Percentiles rank a stretch among this genome's conserved stretches.
Evolutionary conservation across 2,329 filamentous ascomycete species (phyloP).

Genomic region (Claviceps paspali): DNA sequence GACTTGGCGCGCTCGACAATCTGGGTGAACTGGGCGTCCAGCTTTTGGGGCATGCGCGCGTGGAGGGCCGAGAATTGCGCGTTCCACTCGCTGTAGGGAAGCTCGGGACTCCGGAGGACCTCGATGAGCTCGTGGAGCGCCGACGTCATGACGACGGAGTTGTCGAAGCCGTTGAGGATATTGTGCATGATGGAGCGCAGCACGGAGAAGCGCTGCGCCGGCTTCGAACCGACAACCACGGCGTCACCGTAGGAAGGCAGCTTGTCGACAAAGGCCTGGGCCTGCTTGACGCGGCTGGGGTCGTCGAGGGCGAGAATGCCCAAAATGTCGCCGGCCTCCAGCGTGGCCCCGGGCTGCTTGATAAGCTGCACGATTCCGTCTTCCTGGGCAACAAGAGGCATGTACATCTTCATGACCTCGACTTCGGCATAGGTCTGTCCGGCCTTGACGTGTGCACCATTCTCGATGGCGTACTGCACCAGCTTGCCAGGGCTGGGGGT

Average conservation of each 20-base stretch:
- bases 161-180: slow-evolving; percentile 88
- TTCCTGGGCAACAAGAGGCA: slow-evolving; percentile 89
- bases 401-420: slow-evolving; percentile 99
- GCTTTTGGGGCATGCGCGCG: slow-evolving; percentile 88
- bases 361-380: slow-evolving; percentile 95
- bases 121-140: slow-evolving; percentile 82
- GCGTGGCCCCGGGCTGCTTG: slow-evolving; percentile 95
- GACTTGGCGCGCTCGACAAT: slow-evolving; percentile 71
- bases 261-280: slow-evolving; percentile 82
- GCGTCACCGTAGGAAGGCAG: slow-evolving; percentile 77
- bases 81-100: slow-evolving; percentile 94
- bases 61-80: slow-evolving; percentile 94
- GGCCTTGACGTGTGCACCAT: slow-evolving; percentile 81
- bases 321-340: slow-evolving; percentile 96
- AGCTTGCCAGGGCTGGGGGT: slow-evolving; percentile 94
- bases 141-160: slow-evolving; percentile 85
- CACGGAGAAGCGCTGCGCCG: slow-evolving; percentile 71
- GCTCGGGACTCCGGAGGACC: slow-evolving; percentile 74
- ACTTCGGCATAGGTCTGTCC: slow-evolving; percentile 93
- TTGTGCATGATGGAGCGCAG: slow-evolving; percentile 67
- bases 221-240: slow-evolving; percentile 78
- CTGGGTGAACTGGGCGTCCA: slow-evolving; percentile 68
- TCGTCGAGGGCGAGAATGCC: slow-evolving; percentile 93
- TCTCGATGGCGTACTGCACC: slow-evolving; percentile 94
- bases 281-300: slow-evolving; percentile 90